Evolutionary conservation across 202 grass and related monocot genomes (phyloP).

Genomic region (Hordeum pubiflorum): DNA sequence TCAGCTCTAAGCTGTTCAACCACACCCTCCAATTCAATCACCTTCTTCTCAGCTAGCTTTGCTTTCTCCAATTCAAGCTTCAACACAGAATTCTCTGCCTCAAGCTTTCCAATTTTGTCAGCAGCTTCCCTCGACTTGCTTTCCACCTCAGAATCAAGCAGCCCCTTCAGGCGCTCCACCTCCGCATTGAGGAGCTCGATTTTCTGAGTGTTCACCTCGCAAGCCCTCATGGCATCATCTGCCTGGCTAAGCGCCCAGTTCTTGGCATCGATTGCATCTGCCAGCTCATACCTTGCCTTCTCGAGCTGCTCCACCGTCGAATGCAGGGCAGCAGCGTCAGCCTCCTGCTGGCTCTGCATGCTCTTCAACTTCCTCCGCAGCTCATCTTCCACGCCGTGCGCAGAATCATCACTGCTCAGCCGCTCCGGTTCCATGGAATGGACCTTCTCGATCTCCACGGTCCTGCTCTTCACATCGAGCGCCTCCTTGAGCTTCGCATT

Average conservation of each 20-base stretch:
- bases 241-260: constrained; percentile 45
- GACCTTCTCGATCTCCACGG: constrained; percentile 30
- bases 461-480: constrained; percentile 32
- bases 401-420: constrained; percentile 23
- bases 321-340: constrained; percentile 26
- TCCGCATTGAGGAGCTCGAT: constrained; percentile 45
- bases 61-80: constrained; percentile 53
- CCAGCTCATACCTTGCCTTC: constrained; percentile 57
- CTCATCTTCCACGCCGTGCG: constrained; percentile 42
- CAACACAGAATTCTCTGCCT: constrained; percentile 38
- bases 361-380: constrained; percentile 52
- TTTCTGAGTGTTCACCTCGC: constrained; percentile 50
- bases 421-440: constrained; percentile 21
- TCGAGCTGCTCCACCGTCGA: constrained; percentile 59
- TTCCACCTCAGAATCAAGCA: constrained; percentile 51
- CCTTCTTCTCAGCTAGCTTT: constrained; percentile 42
- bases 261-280: constrained; percentile 66
- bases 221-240: constrained; percentile 45
- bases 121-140: constrained; percentile 32
- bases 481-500: constrained; percentile 56
- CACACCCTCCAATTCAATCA: constrained; percentile 34
- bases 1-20: constrained; percentile 42
- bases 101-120: constrained; percentile 40
- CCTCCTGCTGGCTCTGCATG: constrained; percentile 55
- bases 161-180: constrained; percentile 40